phyloP scores from a whole-genome alignment of 202 grass and related monocot species.

The Digitaria exilis region DNA sequence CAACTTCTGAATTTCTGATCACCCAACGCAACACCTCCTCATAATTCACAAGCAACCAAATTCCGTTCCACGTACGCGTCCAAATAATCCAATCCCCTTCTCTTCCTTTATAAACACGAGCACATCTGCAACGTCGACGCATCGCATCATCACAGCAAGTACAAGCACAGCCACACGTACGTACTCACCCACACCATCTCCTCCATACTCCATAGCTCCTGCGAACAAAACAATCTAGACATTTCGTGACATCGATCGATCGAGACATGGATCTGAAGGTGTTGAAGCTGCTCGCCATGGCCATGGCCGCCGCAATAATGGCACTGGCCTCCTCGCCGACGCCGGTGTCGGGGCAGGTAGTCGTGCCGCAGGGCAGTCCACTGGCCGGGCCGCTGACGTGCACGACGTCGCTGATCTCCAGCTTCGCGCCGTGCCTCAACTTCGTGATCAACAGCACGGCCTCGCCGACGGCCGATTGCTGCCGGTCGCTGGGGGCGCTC shows the following conservation, averaged over 20 bases:
- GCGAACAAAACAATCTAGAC: background rate
- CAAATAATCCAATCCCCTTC: background rate
- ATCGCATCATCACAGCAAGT: background rate
- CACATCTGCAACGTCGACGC: background rate
- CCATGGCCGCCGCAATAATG: background rate
- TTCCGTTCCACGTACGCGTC: too few relatives aligned
- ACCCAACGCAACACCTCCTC: conserved; percentile 27
- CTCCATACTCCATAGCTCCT: background rate
- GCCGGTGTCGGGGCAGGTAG: conserved; percentile 36
- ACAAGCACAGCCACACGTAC: background rate
- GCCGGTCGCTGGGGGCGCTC: conserved; percentile 45
- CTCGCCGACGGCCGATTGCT: conserved; percentile 68
- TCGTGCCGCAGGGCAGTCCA: background rate
- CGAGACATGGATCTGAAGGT: background rate
- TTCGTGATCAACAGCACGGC: conserved; percentile 47
- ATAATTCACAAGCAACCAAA: background rate
- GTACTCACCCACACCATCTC: background rate
- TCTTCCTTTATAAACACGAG: conserved; percentile 13
- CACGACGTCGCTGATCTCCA: conserved; percentile 50
- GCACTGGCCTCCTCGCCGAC: background rate
- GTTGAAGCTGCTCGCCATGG: background rate
- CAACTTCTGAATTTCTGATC: conserved; percentile 30
- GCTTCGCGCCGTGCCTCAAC: conserved; percentile 71
- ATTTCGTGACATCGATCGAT: background rate
- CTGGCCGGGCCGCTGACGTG: conserved; percentile 31